Conservation (phyloP, 148 eudicot species). For the Persicaria maculosa region DNA sequence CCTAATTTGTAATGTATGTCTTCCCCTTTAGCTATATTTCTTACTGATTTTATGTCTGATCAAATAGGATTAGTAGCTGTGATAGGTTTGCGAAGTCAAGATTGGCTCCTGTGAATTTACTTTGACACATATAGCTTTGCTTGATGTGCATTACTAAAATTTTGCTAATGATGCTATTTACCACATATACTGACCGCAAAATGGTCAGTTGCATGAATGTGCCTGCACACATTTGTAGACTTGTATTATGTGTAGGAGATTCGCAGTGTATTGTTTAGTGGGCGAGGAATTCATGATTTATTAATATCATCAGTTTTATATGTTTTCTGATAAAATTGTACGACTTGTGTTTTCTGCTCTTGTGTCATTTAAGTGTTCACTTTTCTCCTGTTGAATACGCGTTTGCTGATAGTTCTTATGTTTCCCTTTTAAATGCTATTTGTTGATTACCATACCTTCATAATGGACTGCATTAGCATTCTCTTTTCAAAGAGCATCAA, state of each 20-base stretch:
- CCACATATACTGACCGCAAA: neutral
- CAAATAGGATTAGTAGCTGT: neutral
- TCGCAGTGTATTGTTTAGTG: neutral
- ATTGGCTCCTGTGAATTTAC: neutral
- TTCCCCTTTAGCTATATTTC: slow-evolving; percentile 11
- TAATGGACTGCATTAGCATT: neutral
- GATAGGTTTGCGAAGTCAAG: slow-evolving; percentile 1
- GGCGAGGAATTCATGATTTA: neutral
- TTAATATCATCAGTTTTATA: neutral
- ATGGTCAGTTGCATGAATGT: neutral
- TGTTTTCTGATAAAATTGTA: neutral
- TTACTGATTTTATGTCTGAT: neutral
- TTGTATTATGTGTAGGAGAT: neutral
- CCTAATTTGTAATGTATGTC: slow-evolving; percentile 58
- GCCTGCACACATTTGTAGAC: neutral
- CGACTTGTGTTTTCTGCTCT: neutral
- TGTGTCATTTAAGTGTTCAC: neutral
- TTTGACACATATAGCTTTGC: slow-evolving; percentile 3
- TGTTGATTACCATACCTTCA: neutral
- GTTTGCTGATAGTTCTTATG: neutral
- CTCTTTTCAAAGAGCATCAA: neutral
- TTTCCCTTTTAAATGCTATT: neutral
- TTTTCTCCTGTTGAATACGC: neutral
- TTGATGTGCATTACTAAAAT: neutral
- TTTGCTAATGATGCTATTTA: neutral